Base-by-base conservation (phyloP, 148 eudicot genomes). In the Nyssa sinensis region DNA sequence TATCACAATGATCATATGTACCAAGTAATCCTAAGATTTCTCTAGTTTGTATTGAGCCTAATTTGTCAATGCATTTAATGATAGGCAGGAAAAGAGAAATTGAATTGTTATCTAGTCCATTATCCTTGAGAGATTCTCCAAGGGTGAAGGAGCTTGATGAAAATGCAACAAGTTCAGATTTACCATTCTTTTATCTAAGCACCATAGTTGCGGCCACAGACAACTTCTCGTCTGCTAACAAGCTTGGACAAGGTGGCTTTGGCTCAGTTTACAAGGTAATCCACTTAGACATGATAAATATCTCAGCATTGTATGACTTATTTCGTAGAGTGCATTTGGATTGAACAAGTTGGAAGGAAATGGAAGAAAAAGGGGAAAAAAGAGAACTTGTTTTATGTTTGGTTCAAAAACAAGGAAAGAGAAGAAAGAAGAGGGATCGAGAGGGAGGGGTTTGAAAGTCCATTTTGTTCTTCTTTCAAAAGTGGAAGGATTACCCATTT, bases 401-500 rank as follows among this genome's bases (percentile, higher is more conserved):
- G 44, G 44, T 37, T 9, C 44, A 37, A 37, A 37, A 37, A 9
- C 44, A 37, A 37, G 44, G 44, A 4, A 4, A 37, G 5, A 3
- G 44, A 37, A 37, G 44, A 37, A 82, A 51, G 82, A 82, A 79
- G 85, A 82, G 32, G 85, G 82, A 31, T 79, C 75, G 51, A 82
- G 82, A 3, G 9, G 44, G 44, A 37, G 5, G 9, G 9, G 9
- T 3, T 37, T 37, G 4, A 37, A 37, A 37, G n/a, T n/a, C n/a
- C n/a, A n/a, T n/a, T n/a, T n/a, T n/a, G n/a, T n/a, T n/a, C n/a
- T n/a, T n/a, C n/a, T n/a, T n/a, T n/a, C n/a, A n/a, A n/a, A n/a
- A n/a, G n/a, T n/a, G n/a, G n/a, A n/a, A n/a, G n/a, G n/a, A n/a
- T n/a, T n/a, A n/a, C n/a, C n/a, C n/a, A n/a, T n/a, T n/a, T n/a